phyloP scores from a whole-genome alignment of 805 yeast genomes.

The Schizosaccharomyces octosporus region DNA sequence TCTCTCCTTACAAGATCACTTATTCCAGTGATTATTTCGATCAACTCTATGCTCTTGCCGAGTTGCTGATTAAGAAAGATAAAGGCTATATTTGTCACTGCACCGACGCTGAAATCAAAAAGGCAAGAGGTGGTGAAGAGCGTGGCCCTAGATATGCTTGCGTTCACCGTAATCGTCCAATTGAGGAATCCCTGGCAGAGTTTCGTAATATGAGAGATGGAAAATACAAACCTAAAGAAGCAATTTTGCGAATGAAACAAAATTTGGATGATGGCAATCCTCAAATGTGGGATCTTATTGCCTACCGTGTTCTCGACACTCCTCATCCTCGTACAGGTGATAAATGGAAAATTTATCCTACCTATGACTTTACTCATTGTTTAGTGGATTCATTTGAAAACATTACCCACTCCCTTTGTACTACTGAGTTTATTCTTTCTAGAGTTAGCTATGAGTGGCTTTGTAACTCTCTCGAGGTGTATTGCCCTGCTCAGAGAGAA shows the following conservation, averaged over 20 bases:
- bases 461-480: constrained; percentile 81
- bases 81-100: constrained; percentile 84
- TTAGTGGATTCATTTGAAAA: constrained; percentile 92
- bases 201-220: constrained; percentile 89
- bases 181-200: constrained; percentile 51
- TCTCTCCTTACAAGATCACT: constrained; percentile 77
- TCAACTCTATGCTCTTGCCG: constrained; percentile 68
- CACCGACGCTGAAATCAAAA: constrained; percentile 72
- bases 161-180: constrained; percentile 41
- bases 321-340: constrained; percentile 91
- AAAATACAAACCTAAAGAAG: constrained; percentile 66
- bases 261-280: constrained; percentile 77
- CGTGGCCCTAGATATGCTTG: constrained; percentile 82
- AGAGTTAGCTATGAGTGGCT: constrained; percentile 96
- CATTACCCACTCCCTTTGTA: constrained; percentile 85
- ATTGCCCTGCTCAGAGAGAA: constrained; percentile 96
- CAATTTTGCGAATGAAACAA: constrained; percentile 90
- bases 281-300: constrained; percentile 98
- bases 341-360: constrained; percentile 94
- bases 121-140: constrained; percentile 68
- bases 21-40: constrained; percentile 93
- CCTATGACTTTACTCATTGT: constrained; percentile 97
- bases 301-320: constrained; percentile 79
- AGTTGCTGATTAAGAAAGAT: constrained; percentile 41
- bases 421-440: constrained; percentile 77